Base-by-base conservation (phyloP, 495 filamentous ascomycete genomes). In the Lasiosphaeria hispida region DNA sequence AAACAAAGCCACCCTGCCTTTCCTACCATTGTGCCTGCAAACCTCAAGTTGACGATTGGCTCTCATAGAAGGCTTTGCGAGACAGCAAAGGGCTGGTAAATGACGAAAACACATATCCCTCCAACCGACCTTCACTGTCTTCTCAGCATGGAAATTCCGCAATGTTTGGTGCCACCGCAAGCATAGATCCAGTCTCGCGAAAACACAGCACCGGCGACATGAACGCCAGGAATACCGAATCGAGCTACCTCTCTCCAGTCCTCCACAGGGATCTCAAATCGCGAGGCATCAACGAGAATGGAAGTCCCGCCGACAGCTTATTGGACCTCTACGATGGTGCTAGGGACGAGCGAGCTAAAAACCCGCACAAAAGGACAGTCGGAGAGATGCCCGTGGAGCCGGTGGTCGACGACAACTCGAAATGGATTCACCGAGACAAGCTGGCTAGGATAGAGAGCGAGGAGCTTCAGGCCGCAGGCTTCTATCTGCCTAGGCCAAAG, bases 341-440 rank as follows among this genome's bases (percentile, higher is more conserved):
- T 10, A 62, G 55, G 33, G 55, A 52, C 13, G 59, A 62, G 4
- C 43, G 56, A 2, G 10, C 18, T 7, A 62, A 62, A 23, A 63
- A 62, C 0, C n/a, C 58, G 1, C 48, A 35, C 19, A 61, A 57
- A 47, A 64, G 49, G 19, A 48, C 49, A 7, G 53, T 48, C 2
- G 42, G 42, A n/a, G 63, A 63, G 13, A 33, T 40, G 19, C 18
- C 36, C 15, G 43, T 53, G 15, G 49, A 49, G 7, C 7, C 37
- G 1, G 55, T 52, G 9, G 59, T 83, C 43, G 75, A 79, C 33
- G 86, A 89, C 39, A 77, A 80, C 60, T 87, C 87, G 47, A 85
- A 87, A 69, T 97, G 94, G 94, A 97, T 98, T 57, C 92, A 98
- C 69, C 82, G 94, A 18, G 94, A 98, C 72, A 98, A 97, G 73